phyloP scores from a whole-genome alignment of 495 filamentous ascomycete species.

The Sporormia fimetaria region DNA sequence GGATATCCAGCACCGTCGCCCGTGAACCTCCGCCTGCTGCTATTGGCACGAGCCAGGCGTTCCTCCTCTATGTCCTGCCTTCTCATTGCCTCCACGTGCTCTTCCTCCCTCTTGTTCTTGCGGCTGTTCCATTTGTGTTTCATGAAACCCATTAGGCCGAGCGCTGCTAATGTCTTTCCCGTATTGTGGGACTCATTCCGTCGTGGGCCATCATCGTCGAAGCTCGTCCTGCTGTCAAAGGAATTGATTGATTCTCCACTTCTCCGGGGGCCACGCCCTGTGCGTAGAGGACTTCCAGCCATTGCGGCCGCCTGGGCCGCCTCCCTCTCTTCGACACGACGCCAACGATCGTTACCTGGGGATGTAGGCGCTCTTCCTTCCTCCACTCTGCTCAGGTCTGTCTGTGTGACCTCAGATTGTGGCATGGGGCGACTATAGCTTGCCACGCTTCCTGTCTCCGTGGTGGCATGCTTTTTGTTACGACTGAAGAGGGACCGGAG shows the following conservation, averaged over 20 bases:
- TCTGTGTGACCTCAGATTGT: constrained; percentile 29
- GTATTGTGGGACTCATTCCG: constrained; percentile 40
- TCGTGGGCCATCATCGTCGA: constrained; percentile 16
- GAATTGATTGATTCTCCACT: constrained; percentile 33
- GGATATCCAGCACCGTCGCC: constrained; percentile 22
- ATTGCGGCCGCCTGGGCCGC: constrained; percentile 27
- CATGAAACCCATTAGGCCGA: constrained; percentile 54
- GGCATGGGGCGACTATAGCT: constrained; percentile 27
- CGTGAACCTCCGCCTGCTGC: constrained; percentile 34
- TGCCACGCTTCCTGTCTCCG: constrained; percentile 43
- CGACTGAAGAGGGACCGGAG: constrained; percentile 54
- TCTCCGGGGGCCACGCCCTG: constrained; percentile 26
- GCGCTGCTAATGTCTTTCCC: constrained; percentile 53
- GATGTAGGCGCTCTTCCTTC: constrained; percentile 31
- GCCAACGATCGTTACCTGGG: constrained; percentile 31
- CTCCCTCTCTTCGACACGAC: constrained; percentile 32
- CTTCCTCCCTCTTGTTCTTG: constrained; percentile 51
- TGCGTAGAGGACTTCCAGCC: constrained; percentile 19
- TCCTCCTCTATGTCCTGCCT: constrained; percentile 50
- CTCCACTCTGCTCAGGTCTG: constrained; percentile 33
- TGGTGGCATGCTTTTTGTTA: constrained; percentile 39
- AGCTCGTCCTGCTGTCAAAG: constrained; percentile 27
- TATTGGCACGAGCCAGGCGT: constrained; percentile 43
- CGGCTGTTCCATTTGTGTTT: constrained; percentile 53
- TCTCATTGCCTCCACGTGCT: constrained; percentile 49